Evolutionary conservation across 1,284 basidiomycete genomes (phyloP).

Genomic region (Puccinia novopanici): DNA sequence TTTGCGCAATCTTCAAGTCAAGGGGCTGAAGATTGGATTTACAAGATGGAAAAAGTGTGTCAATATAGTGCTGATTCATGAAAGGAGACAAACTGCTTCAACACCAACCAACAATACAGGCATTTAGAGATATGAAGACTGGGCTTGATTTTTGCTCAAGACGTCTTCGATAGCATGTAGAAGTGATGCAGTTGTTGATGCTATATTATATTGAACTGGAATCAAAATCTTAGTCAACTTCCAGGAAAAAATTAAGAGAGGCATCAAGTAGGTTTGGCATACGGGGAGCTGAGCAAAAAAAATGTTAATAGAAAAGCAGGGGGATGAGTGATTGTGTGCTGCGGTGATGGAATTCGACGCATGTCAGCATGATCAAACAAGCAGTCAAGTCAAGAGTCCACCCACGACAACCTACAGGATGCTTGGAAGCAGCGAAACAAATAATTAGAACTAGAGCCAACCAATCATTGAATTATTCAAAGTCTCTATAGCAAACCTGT

Average conservation of each 20-base stretch:
- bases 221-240: not conserved
- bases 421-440: too few species aligned
- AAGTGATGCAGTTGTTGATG: conserved; percentile 23
- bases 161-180: conserved; percentile 40
- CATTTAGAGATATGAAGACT: conserved; percentile 67
- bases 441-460: too few species aligned
- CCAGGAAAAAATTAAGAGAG: too few species aligned
- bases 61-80: conserved; percentile 20
- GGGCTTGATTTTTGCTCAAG: conserved; percentile 36
- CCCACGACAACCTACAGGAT: too few species aligned
- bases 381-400: too few species aligned
- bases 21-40: conserved; percentile 71
- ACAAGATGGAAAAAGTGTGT: conserved; percentile 66
- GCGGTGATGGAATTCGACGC: too few species aligned
- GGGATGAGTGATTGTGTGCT: too few species aligned
- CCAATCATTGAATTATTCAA: too few species aligned
- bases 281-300: conserved; percentile 66
- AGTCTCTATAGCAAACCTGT: too few species aligned
- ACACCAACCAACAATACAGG: conserved; percentile 67
- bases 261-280: conserved; percentile 54
- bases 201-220: conserved; percentile 55
- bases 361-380: too few species aligned
- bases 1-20: conserved; percentile 67
- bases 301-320: too few species aligned
- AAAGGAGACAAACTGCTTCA: not conserved